Base-by-base conservation (phyloP, 139 green algal species). In the Coelastrella sp. region DNA sequence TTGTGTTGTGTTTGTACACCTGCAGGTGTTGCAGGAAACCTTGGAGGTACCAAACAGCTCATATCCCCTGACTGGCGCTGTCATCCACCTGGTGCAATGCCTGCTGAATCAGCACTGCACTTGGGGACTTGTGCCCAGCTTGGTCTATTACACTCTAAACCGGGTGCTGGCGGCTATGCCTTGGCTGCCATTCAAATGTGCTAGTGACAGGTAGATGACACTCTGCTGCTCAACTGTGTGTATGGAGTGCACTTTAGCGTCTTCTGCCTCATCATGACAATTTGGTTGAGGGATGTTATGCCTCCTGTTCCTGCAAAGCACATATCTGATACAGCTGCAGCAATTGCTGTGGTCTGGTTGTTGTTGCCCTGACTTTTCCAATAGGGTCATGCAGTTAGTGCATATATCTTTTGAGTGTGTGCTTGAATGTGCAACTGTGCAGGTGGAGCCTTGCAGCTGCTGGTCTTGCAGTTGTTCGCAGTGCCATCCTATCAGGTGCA, bases 11-110 rank as follows among this genome's bases (percentile, higher is more conserved):
- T 51, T 11, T 74, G 40, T 51, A 32, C 5, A 27, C 43, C 43
- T 91, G 66, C 74, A 84, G 25, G 72, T 53, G 8, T 75, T 91
- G 63, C 79, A 79, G 72, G 64, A 74, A 3, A 30, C 45, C 17
- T 38, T 89, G 9, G 92, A 94, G 79, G 57, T 38, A 11, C 80
- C 85, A 4, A 15, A n/a, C 17, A 86, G 87, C 40, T 37, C 38
- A 19, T 94, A 93, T 81, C 89, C 92, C 0, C 71, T 88, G 7
- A 94, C 88, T 0, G 30, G 27, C 2, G 86, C 87, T 25, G 66
- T 91, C 15, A 66, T 95, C 4, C 6, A 35, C 17, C 89, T 93
- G n/a, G 48, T 87, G 2, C 64, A 81, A 19, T 60, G 27, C 4
- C 91, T 94, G 25, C 71, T 93, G 45, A 63, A 79, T 5, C 75